Base-by-base conservation (phyloP, 306 rosid genomes). In the Ammopiptanthus mongolicus region DNA sequence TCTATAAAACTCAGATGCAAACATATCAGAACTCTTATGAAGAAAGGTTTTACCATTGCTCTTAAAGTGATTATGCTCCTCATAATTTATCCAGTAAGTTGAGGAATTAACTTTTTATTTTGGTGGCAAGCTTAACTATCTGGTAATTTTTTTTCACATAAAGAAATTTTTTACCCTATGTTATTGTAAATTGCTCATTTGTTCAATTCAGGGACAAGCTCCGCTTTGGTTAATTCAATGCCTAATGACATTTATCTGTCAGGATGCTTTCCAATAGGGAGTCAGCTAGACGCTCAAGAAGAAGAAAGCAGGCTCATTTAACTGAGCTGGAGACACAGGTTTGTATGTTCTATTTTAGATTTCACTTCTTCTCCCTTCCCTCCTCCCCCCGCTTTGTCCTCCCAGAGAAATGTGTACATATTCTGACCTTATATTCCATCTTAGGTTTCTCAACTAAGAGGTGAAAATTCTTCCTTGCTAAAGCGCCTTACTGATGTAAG, bases 191-290 rank as follows among this genome's bases (percentile, higher is more conserved):
- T 53, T 53, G 41, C 34, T 73, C 2, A 51, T 80, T 55, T 52
- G 31, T 75, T 59, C 28, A 8, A 44, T 36, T 69, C 17, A 57
- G 15, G 65, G 17, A 31, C 31, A 57, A 21, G 29, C 69, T 77
- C 6, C 60, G 14, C 55, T 65, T 84, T 15, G 14, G 37, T 73
- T 51, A 62, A 59, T 37, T 72, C 44, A 58, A 42, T 58, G 74
- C 39, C 47, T 73, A 69, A 52, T 52, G 77, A 31, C 12, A 82
- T 68, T 50, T 67, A 31, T 71, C 57, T 85, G 41, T 22, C 91
- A 95, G 98, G 90, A 95, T 95, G 98, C 96, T 95, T 75, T 95
- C 98, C 58, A 95, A 95, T 80, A 87, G 98, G 82, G 98, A 95
- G 87, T 95, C 98, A 17, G 98, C 98, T 21, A 88, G 98, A 69